A percentile compares a stretch with the other conserved stretches of the same genome.
These are phyloP conservation scores for Clarireedia monteithiana DNA, from an alignment of 2,329 filamentous ascomycete genomes.

Conservation along the genomic window DNA sequence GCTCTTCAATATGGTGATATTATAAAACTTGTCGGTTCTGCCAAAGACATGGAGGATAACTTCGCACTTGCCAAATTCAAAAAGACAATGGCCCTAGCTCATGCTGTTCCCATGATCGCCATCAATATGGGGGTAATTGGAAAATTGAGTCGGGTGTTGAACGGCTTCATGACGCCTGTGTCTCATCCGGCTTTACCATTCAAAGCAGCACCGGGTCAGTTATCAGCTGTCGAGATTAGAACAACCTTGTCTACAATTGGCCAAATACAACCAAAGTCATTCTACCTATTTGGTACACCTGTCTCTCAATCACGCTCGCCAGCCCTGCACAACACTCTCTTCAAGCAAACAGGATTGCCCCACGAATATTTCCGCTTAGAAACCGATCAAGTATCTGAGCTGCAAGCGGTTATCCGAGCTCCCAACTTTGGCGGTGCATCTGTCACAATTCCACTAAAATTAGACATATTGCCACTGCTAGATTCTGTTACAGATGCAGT, in stretches of 20 bases:
- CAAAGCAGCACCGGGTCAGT: conserved; percentile 87
- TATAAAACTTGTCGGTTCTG: conserved; percentile 87
- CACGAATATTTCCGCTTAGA: conserved; percentile 74
- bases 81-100: conserved; percentile 60
- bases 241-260: conserved; percentile 71
- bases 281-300: conserved; percentile 83
- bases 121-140: conserved; percentile 91
- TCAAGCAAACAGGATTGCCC: conserved; percentile 68
- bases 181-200: conserved; percentile 84
- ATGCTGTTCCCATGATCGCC: conserved; percentile 79
- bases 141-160: conserved; percentile 83
- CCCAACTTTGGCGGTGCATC: conserved; percentile 85
- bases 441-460: conserved; percentile 91
- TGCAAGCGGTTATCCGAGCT: conserved; percentile 58
- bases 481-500: conserved; percentile 77
- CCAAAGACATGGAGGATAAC: conserved; percentile 73
- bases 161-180: conserved; percentile 90
- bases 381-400: conserved; percentile 55
- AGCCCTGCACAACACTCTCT: conserved; percentile 81
- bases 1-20: conserved; percentile 86
- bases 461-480: conserved; percentile 74
- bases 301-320: conserved; percentile 79
- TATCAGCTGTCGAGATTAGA: conserved; percentile 84
- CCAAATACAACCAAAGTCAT: conserved; percentile 65
- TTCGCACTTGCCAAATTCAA: conserved; percentile 79